Evolutionary conservation across 1,284 basidiomycete genomes (phyloP).

Genomic region (Malassezia arunalokei): DNA sequence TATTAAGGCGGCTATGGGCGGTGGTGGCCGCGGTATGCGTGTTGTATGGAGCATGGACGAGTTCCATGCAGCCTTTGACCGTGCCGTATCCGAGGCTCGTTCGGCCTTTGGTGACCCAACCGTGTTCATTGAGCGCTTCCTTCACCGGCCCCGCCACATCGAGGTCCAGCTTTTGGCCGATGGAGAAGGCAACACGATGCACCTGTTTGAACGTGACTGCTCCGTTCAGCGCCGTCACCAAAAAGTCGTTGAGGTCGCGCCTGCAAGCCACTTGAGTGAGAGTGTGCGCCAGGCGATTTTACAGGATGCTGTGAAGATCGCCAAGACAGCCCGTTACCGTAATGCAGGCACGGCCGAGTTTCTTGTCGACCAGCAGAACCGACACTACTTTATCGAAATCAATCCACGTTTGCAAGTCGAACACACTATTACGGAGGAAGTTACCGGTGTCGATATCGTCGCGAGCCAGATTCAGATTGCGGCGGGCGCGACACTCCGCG

Average conservation of each 20-base stretch:
- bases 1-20: constrained; percentile 97
- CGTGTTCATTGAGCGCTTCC: constrained; percentile 88
- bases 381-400: constrained; percentile 96
- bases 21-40: constrained; percentile 96
- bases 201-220: constrained; percentile 95
- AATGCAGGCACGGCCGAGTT: constrained; percentile 89
- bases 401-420: constrained; percentile 38
- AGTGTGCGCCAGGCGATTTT: constrained; percentile 78
- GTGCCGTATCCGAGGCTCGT: constrained; percentile 88
- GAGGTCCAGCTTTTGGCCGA: constrained; percentile 94
- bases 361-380: constrained; percentile 83
- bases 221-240: constrained; percentile 95
- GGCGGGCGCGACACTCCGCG: constrained; percentile 83
- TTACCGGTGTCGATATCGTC: constrained; percentile 96
- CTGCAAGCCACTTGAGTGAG: constrained; percentile 83
- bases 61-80: constrained; percentile 79
- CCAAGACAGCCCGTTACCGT: constrained; percentile 78
- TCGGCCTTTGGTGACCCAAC: constrained; percentile 95
- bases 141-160: constrained; percentile 89
- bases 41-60: constrained; percentile 84
- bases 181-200: constrained; percentile 78
- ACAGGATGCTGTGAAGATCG: constrained; percentile 82
- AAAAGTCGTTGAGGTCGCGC: constrained; percentile 97
- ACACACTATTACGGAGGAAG: constrained; percentile 77
- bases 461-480: constrained; percentile 98